Evolutionary conservation across 192 early-diverging fungal species (phyloP), one percentile per base, ranked within the genome.

Genomic region (Mycoemilia scoparia): DNA sequence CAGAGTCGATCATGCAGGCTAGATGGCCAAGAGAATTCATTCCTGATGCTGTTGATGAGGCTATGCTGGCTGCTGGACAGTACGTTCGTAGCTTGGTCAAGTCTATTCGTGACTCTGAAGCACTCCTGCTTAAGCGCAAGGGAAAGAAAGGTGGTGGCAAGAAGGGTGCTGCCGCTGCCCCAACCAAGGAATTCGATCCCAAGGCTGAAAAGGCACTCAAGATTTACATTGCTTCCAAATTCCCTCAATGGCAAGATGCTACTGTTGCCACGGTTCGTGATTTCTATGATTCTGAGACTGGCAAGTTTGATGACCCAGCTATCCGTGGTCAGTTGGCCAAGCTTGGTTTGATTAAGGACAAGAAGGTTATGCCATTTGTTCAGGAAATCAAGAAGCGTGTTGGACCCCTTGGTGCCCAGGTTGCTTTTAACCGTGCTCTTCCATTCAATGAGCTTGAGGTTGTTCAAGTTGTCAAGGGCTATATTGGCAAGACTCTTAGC

Each of bases 351-450:
- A 64, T 81, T 48, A 92, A 89, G 66, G 81, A 96, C 65, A 95
- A 93, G 65, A 77, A 77, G 55, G 77, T 70, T n/a, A 95, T 95
- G 87, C 84, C 87, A 11, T 99, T 99, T 64, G 69, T 88, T 31
- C 74, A 87, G 32, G 71, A 79, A 27, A 70, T 89, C 51, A 83
- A 88, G 76, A 89, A 85, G 57, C 67, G 62, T 27, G 75, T 90
- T 9, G 70, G 67, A 21, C 41, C 47, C 4, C 38, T 55, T 2
- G 88, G 90, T 4, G 36, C 64, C 4, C 22, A 40, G 12, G 33
- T 54, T 6, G 88, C 76, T 4, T 86, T 98, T 47, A 70, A 85
- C 45, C 73, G 86, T 40, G 54, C 79, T 3, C 67, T 95, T 31
- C 38, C 47, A 19, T 98, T 95, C 51, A 60, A 86, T 37, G 93